Base-by-base conservation (phyloP, 495 filamentous ascomycete genomes). In the Xylaria intraflava region DNA sequence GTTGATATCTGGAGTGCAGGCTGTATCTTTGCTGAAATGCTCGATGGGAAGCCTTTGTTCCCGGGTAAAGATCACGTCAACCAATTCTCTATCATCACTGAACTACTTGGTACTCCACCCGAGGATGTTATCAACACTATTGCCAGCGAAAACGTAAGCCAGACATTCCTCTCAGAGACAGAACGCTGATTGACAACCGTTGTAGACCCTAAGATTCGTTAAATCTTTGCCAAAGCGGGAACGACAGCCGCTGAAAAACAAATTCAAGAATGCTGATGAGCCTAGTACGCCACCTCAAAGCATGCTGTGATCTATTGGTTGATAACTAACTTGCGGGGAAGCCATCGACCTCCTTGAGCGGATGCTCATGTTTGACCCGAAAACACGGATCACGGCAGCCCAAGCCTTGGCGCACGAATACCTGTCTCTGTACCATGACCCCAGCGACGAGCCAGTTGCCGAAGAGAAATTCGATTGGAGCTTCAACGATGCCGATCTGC, bases 401-500 rank as follows among this genome's bases (percentile, higher is more conserved):
- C 83, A 90, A 45, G 93, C 86, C 29, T 81, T 98, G 31, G 85
- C 86, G 41, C 89, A 97, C 67, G 88, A 90, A 56, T 98, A 97
- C 66, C 87, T 98, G 39, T 80, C 90, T 12, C 93, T 93, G 11
- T 98, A 98, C 73, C 93, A 98, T 65, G 93, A 98, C 65, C 91
- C 92, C 12, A 90, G 86, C 16, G 93, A 98, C 65, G 93, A 98
- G 74, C 93, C 93, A 7, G 87, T 88, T 11, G 89, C 93, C 22
- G 88, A 95, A 53, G 92, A 96, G 78, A 97, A 94, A 74, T 98
- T 98, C 63, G 93, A 98, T 67, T 98, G 93, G 93, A 95, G 90
- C n/a, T 98, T 98, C 73, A 98, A 96, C 68, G 92, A 98, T 66
- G 94, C 93, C 30, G 93, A 98, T 73, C 72, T 98, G 52, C 93